phyloP scores from a whole-genome alignment of 768 basidiomycete genomes.

The Glaciozyma martinii region DNA sequence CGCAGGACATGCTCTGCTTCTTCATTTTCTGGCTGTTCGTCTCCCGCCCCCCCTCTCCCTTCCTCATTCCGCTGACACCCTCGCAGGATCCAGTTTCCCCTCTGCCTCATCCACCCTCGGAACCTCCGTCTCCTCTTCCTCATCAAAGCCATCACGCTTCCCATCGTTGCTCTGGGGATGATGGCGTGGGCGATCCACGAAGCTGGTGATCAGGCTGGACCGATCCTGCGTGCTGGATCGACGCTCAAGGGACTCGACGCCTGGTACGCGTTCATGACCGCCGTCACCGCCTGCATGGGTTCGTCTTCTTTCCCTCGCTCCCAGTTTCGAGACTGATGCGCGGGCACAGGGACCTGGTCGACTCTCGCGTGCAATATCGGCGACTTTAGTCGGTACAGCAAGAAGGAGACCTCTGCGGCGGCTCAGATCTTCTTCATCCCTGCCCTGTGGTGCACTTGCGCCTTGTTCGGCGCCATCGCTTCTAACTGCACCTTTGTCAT shows the following conservation, averaged over 20 bases:
- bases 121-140: conserved; percentile 32
- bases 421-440: conserved; percentile 32
- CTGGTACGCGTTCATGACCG: conserved; percentile 23
- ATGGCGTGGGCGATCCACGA: conserved; percentile 20
- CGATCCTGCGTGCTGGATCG: not conserved
- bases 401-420: conserved; percentile 8
- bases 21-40: conserved; percentile 28
- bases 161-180: conserved; percentile 24
- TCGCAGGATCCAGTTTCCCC: conserved; percentile 24
- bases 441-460: conserved; percentile 24
- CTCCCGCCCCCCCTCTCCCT: not conserved
- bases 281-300: conserved; percentile 25
- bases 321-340: not conserved
- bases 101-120: conserved; percentile 29
- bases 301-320: not conserved
- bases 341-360: not conserved
- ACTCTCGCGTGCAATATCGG: conserved; percentile 19
- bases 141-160: conserved; percentile 22
- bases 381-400: conserved; percentile 19
- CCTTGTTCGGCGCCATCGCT: conserved; percentile 31
- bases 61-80: not conserved
- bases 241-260: conserved; percentile 9
- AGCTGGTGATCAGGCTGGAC: conserved; percentile 14
- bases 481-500: conserved; percentile 26
- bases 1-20: conserved; percentile 27